A percentile compares a stretch with the other conserved stretches of the same genome.
Evolutionary conservation across 768 basidiomycete species (phyloP).

Genomic region (Russula ochroleuca): DNA sequence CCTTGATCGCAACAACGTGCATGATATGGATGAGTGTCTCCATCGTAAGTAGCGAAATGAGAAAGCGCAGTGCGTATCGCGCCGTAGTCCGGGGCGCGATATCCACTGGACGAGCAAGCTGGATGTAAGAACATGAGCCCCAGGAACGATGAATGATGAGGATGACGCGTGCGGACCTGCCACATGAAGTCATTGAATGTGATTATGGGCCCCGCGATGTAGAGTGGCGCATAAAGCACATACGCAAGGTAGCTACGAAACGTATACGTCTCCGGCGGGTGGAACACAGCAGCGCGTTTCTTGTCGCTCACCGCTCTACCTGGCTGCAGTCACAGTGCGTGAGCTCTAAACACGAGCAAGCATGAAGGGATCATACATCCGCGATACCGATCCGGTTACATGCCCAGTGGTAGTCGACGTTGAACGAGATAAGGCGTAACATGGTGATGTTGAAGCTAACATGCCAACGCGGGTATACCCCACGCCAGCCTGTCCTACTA

Average conservation of each 20-base stretch:
- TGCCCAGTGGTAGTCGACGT: slow-evolving; percentile 91
- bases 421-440: slow-evolving; percentile 89
- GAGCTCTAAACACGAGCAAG: not conserved
- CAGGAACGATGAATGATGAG: not conserved
- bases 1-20: slow-evolving; percentile 97
- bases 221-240: slow-evolving; percentile 87
- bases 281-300: slow-evolving; percentile 53
- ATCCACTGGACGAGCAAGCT: slow-evolving; percentile 59
- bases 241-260: slow-evolving; percentile 77
- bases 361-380: slow-evolving; percentile 38
- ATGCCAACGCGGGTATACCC: slow-evolving; percentile 89
- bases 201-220: slow-evolving; percentile 94
- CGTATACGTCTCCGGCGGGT: slow-evolving; percentile 57
- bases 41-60: slow-evolving; percentile 73
- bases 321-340: slow-evolving; percentile 13
- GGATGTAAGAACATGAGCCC: slow-evolving; percentile 1
- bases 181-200: slow-evolving; percentile 94
- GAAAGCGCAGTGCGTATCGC: slow-evolving; percentile 67
- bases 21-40: slow-evolving; percentile 90
- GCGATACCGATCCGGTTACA: slow-evolving; percentile 38
- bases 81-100: slow-evolving; percentile 42
- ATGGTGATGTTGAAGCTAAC: slow-evolving; percentile 94
- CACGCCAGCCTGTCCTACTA: slow-evolving; percentile 60
- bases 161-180: slow-evolving; percentile 53
- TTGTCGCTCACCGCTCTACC: slow-evolving; percentile 47